Evolutionary conservation across 1,284 basidiomycete species (phyloP), one percentile per base, ranked within the genome.

Genomic region (Malassezia yamatoensis): DNA sequence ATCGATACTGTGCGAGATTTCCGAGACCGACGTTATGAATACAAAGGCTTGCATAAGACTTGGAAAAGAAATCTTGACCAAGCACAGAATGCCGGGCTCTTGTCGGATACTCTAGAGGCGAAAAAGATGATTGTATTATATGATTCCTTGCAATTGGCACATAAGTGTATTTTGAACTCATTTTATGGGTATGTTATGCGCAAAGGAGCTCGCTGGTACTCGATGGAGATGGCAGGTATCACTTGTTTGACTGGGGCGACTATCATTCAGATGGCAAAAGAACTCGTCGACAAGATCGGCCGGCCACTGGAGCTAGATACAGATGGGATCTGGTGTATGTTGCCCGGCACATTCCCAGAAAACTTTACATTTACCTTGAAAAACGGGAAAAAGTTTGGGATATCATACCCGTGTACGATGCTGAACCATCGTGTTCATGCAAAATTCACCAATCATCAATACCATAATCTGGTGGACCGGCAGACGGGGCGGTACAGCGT

Each of bases 181-280:
- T 98, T 98, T 81, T 98, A 98, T 76, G 94, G 94, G 46, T 99
- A 98, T 71, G 94, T 99, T 76, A 99, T 98, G 94, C 85, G 93
- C 37, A 99, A 99, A 75, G 94, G 94, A 55, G 94, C 94, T 15
- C 82, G 94, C 20, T 99, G 94, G 94, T 93, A 98, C 77, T 96
- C 91, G 37, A 98, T 99, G 94, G 94, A 99, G 79, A 99, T 99
- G 94, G 94, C 94, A 0, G 94, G 94, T 18, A 96, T 99, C 67
- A 99, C 94, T 9, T 99, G 94, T 78, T 79, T 98, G 46, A 98
- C 94, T 0, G 94, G 94, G n/a, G 91, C 94, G 6, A 89, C 84
- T 4, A 98, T 99, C 78, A 99, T 99, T 67, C 94, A 99, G 76
- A 93, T 98, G 90, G 94, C 94, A n/a, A 84, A 94, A 37, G 87